Evolutionary conservation across 78 protist species (phyloP).

Genomic region (Protostelium mycophagum): DNA sequence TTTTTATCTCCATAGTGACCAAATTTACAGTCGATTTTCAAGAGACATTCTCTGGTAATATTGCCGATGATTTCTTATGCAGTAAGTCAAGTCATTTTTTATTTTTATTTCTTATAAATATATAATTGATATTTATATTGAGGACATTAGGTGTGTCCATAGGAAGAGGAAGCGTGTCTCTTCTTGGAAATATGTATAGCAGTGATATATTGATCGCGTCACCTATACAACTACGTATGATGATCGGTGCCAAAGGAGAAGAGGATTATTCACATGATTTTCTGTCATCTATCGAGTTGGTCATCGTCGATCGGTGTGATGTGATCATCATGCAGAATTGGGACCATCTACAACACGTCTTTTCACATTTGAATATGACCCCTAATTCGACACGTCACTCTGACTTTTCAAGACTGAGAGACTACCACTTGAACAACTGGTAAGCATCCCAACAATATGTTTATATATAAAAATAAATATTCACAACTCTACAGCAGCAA

Average conservation of each 20-base stretch:
- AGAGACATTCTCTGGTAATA: constrained; percentile 61
- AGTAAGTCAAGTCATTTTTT: too few relatives aligned
- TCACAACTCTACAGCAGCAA: constrained; percentile 12
- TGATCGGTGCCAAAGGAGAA: constrained; percentile 54
- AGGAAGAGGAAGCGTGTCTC: constrained; percentile 23
- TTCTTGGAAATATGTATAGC: constrained; percentile 33
- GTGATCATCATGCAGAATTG: constrained; percentile 81
- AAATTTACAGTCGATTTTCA: constrained; percentile 41
- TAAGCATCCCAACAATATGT: constrained; percentile 2
- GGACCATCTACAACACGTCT: constrained; percentile 66
- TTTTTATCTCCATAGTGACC: background rate
- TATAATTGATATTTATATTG: too few relatives aligned
- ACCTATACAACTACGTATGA: constrained; percentile 75
- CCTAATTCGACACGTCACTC: constrained; percentile 37
- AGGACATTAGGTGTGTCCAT: constrained; percentile 53
- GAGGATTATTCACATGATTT: constrained; percentile 60
- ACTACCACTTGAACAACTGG: background rate
- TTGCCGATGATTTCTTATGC: constrained; percentile 56
- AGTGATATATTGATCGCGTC: constrained; percentile 80
- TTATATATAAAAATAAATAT: constrained; percentile 9
- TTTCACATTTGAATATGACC: constrained; percentile 31
- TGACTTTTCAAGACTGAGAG: constrained; percentile 48
- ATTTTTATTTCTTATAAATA: too few relatives aligned
- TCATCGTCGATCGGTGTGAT: constrained; percentile 57
- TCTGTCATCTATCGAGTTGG: constrained; percentile 73